Evolutionary conservation across 768 basidiomycete species (phyloP).

Genomic region (Lentinula aciculospora): DNA sequence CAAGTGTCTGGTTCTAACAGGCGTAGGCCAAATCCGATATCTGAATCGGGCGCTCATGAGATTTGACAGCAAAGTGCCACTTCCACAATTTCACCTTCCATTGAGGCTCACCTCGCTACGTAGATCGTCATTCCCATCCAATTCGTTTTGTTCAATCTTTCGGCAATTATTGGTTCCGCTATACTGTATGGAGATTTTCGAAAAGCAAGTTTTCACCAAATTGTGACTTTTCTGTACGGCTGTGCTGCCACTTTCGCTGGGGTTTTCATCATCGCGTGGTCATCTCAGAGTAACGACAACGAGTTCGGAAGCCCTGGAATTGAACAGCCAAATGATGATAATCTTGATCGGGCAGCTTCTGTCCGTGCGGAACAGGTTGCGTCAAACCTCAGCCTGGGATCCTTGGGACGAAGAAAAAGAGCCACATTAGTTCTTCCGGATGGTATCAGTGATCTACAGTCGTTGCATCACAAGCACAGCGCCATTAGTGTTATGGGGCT

Average conservation of each 20-base stretch:
- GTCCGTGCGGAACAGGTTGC: constrained; percentile 18
- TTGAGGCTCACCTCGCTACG: neutral
- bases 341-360: constrained; percentile 12
- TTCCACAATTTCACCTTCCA: neutral
- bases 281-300: constrained; percentile 25
- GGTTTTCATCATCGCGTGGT: constrained; percentile 82
- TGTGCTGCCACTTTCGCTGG: constrained; percentile 87
- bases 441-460: constrained; percentile 36
- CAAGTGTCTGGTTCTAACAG: constrained; percentile 67
- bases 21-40: constrained; percentile 80
- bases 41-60: constrained; percentile 85
- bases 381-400: constrained; percentile 20
- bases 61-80: constrained; percentile 81
- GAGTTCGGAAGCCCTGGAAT: constrained; percentile 22
- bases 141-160: constrained; percentile 92
- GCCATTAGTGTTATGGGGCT: constrained; percentile 59
- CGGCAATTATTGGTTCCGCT: constrained; percentile 88
- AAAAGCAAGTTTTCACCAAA: constrained; percentile 72
- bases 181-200: constrained; percentile 94
- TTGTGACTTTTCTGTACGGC: constrained; percentile 82
- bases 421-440: constrained; percentile 46
- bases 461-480: constrained; percentile 48
- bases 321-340: constrained; percentile 22
- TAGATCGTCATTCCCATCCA: constrained; percentile 91
- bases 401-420: constrained; percentile 32